A percentile compares a stretch with the other conserved stretches of the same genome.
These are phyloP conservation scores for Taiozyma onychis DNA, from an alignment of 1,139 yeast species.

Conservation along the genomic window DNA sequence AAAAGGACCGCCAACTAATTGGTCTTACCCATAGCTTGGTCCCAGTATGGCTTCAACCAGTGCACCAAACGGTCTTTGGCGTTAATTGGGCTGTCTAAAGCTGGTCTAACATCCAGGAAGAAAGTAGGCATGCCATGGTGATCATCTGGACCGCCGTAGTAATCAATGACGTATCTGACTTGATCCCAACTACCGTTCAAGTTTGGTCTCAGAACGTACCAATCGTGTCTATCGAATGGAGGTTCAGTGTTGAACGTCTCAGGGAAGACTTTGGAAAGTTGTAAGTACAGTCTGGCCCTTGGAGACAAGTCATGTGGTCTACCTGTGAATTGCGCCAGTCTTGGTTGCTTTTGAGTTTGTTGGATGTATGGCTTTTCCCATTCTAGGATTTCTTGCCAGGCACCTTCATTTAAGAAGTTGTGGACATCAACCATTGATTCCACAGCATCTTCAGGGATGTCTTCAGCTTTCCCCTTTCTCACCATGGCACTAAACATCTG, in stretches of 20 bases:
- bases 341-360: constrained; percentile 54
- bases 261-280: constrained; percentile 69
- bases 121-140: constrained; percentile 86
- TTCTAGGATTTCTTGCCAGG: constrained; percentile 88
- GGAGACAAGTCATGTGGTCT: constrained; percentile 86
- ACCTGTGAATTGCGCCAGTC: constrained; percentile 84
- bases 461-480: constrained; percentile 78
- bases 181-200: constrained; percentile 43
- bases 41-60: constrained; percentile 39
- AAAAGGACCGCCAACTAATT: background rate
- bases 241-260: constrained; percentile 66
- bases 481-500: constrained; percentile 98
- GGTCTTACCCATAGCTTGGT: constrained; percentile 20
- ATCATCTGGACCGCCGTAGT: constrained; percentile 92
- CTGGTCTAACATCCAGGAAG: constrained; percentile 92
- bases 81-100: constrained; percentile 62
- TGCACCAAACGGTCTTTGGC: constrained; percentile 61
- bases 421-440: constrained; percentile 97
- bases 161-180: constrained; percentile 91
- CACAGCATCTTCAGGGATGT: constrained; percentile 90
- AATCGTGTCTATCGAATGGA: constrained; percentile 97
- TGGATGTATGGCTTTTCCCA: constrained; percentile 75
- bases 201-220: constrained; percentile 77
- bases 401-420: constrained; percentile 94
- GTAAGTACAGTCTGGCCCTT: constrained; percentile 69